Evolutionary conservation across 2,329 filamentous ascomycete genomes (phyloP), one percentile per base, ranked within the genome.

Genomic region (Biscogniauxia marginata): DNA sequence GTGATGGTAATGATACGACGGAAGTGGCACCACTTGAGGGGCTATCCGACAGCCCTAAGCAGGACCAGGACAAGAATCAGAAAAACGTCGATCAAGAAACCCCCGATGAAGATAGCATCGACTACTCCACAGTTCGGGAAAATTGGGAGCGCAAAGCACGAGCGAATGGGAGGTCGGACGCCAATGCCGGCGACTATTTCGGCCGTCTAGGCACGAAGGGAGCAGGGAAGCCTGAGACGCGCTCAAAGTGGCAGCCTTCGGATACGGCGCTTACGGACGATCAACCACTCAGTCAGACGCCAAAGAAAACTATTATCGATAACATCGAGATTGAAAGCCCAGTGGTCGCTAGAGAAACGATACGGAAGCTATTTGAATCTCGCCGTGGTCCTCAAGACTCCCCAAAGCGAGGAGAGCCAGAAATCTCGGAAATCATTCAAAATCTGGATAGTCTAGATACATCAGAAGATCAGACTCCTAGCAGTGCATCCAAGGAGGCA

Each of bases 81-180:
- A 66, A 71, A 46, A 72, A 73, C 48, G 66, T 74, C 57, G 77
- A 79, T 61, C 74, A 74, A 59, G 70, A 73, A 59, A 65, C 70
- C 34, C 55, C 70, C 11, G 66, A 66, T 49, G 72, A 74, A 13
- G 76, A 79, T 60, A 64, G 77, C 24, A 77, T 79, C 65, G 75
- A 80, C 58, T 74, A 79, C 61, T 68, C 74, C 50, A 68, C 71
- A 16, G 65, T 78, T 22, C 77, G 76, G 76, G 75, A 80, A 63
- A 74, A 73, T 21, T 71, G 72, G 11, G 74, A 79, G 46, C 73
- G 71, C 57, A 77, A 71, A 57, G 59, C 59, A 7, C 39, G 73
- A 16, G 62, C 68, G 49, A 67, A 65, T 45, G 60, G 50, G 39
- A 62, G 55, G 25, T 54, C 70, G 48, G 65, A 72, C 45, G 64